Conservation (phyloP, 345 rosid species). For the Ceriops zippeliana region DNA sequence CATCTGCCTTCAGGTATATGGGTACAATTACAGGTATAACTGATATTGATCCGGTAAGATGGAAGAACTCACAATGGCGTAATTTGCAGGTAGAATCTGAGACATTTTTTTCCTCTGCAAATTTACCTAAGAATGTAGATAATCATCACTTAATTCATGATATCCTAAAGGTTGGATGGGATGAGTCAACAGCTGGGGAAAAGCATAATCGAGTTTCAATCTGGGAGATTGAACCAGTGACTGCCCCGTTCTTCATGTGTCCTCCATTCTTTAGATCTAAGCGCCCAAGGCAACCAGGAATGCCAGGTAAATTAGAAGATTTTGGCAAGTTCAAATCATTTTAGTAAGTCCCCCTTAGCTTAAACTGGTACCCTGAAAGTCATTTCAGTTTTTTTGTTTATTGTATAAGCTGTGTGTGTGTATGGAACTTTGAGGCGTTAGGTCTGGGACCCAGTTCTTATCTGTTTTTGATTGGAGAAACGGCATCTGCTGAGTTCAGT, state of each 20-base stretch:
- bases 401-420: slow-evolving; percentile 1
- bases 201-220: slow-evolving; percentile 75
- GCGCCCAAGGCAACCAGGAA: slow-evolving; percentile 75
- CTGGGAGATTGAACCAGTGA: slow-evolving; percentile 96
- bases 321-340: neutral
- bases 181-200: slow-evolving; percentile 92
- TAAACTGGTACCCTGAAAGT: neutral
- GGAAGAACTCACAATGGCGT: slow-evolving; percentile 98
- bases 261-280: slow-evolving; percentile 90
- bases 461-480: slow-evolving; percentile 3
- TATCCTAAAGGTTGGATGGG: slow-evolving; percentile 87
- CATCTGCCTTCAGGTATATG: slow-evolving; percentile 67
- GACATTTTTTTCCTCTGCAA: neutral
- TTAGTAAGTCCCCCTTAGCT: neutral
- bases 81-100: slow-evolving; percentile 62
- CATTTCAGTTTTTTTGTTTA: neutral
- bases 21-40: slow-evolving; percentile 86
- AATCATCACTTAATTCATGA: neutral
- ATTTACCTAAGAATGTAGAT: neutral
- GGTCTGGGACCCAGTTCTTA: slow-evolving; percentile 7
- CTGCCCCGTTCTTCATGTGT: slow-evolving; percentile 86
- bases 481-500: slow-evolving; percentile 5
- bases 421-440: neutral
- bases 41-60: slow-evolving; percentile 84
- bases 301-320: slow-evolving; percentile 46